These are phyloP conservation scores for Paraconiothyrium sp. DNA, from an alignment of 2,329 filamentous ascomycete species.

Conservation along the genomic window DNA sequence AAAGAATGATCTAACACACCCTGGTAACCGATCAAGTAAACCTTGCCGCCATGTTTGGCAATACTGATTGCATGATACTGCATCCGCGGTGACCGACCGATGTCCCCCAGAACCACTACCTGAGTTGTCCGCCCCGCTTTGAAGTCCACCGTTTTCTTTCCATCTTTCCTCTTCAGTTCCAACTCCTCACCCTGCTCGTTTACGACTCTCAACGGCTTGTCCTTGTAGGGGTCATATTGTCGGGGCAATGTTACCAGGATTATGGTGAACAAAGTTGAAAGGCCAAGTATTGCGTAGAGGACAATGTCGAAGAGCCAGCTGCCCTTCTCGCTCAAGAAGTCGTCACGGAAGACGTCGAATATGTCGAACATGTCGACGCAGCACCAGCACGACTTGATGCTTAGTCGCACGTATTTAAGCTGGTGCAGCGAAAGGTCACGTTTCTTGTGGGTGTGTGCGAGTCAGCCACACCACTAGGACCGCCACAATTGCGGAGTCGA, in stretches of 20 bases:
- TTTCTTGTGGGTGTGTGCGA: neutral
- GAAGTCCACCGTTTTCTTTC: slow-evolving; percentile 29
- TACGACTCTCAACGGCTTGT: slow-evolving; percentile 34
- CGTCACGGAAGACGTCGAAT: slow-evolving; percentile 43
- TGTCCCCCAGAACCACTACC: slow-evolving; percentile 91
- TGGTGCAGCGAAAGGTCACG: neutral
- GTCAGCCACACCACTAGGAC: slow-evolving; percentile 21
- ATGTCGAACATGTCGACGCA: neutral
- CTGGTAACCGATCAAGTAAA: slow-evolving; percentile 88
- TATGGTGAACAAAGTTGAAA: slow-evolving; percentile 60
- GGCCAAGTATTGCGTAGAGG: slow-evolving; percentile 51
- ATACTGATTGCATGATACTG: slow-evolving; percentile 97
- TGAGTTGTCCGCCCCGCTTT: slow-evolving; percentile 68
- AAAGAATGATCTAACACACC: slow-evolving; percentile 58
- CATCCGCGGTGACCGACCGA: slow-evolving; percentile 96
- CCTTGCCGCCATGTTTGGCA: slow-evolving; percentile 79
- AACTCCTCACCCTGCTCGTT: slow-evolving; percentile 37
- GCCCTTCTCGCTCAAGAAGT: slow-evolving; percentile 34
- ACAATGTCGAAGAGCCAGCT: slow-evolving; percentile 47
- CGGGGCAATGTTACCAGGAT: slow-evolving; percentile 64
- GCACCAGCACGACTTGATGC: neutral
- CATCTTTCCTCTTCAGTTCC: slow-evolving; percentile 31
- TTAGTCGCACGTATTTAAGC: neutral
- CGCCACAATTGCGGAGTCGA: slow-evolving; percentile 29
- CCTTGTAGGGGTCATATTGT: slow-evolving; percentile 57